phyloP scores from a whole-genome alignment of 2,329 filamentous ascomycete species.

The Calonectria pauciramosa region DNA sequence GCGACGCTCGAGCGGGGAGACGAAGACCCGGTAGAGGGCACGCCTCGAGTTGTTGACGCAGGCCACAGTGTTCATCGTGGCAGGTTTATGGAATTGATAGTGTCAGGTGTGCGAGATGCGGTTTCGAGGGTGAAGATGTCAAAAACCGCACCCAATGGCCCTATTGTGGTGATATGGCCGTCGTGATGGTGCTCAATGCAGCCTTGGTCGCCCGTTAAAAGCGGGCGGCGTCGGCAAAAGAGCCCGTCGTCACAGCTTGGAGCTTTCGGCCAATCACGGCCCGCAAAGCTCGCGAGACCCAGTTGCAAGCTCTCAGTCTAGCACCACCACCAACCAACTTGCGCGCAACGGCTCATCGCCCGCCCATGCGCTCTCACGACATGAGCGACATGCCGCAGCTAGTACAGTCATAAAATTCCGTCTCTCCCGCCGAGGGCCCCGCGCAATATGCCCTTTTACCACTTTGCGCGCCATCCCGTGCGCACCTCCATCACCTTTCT shows the following conservation, averaged over 20 bases:
- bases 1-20: conserved; percentile 52
- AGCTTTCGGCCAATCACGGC: conserved; percentile 34
- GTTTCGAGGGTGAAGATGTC: background rate
- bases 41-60: conserved; percentile 61
- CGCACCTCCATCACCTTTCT: conserved; percentile 52
- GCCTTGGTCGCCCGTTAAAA: conserved; percentile 24
- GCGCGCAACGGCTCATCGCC: conserved; percentile 3
- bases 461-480: conserved; percentile 57
- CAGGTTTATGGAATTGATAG: background rate
- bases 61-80: conserved; percentile 54
- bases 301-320: conserved; percentile 9
- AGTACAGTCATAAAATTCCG: background rate
- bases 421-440: background rate
- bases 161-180: conserved; percentile 17
- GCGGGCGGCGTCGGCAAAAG: conserved; percentile 41
- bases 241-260: conserved; percentile 33
- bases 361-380: conserved; percentile 4
- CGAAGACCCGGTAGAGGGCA: conserved; percentile 63
- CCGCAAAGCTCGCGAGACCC: conserved; percentile 22
- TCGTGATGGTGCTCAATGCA: conserved; percentile 26
- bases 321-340: conserved; percentile 27
- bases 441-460: conserved; percentile 41
- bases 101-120: background rate
- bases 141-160: conserved; percentile 30
- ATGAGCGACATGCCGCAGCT: conserved; percentile 19